phyloP scores from a whole-genome alignment of 805 yeast genomes.

The Cyberlindnera mycetangii region DNA sequence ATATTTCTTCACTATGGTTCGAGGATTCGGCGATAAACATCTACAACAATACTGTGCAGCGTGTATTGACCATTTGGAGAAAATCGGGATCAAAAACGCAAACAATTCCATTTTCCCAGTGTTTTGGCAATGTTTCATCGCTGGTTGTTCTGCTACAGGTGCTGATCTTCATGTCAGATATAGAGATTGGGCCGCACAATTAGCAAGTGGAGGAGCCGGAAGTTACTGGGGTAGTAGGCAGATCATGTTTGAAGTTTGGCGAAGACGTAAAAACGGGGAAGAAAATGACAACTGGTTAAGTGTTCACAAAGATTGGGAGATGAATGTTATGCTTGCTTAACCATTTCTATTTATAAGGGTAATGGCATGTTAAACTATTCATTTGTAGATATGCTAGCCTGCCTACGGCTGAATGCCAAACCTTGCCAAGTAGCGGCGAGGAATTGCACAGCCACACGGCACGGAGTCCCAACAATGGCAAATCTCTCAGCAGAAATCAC shows the following conservation, averaged over 20 bases:
- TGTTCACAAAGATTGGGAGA: constrained; percentile 80
- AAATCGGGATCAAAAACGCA: constrained; percentile 51
- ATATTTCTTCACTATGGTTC: constrained; percentile 65
- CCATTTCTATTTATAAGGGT: too few relatives aligned
- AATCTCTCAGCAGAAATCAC: too few relatives aligned
- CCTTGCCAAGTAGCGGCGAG: too few relatives aligned
- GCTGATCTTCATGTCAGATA: constrained; percentile 58
- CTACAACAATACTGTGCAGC: constrained; percentile 61
- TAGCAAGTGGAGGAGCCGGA: constrained; percentile 59
- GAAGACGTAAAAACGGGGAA: constrained; percentile 60
- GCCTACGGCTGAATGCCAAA: too few relatives aligned
- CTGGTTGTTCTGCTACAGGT: constrained; percentile 76
- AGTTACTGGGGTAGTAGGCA: constrained; percentile 85
- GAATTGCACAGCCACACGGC: too few relatives aligned
- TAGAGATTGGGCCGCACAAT: constrained; percentile 57
- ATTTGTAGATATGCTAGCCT: too few relatives aligned
- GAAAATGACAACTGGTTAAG: constrained; percentile 71
- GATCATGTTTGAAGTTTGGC: constrained; percentile 84
- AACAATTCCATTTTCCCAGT: constrained; percentile 66
- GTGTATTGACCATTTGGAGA: constrained; percentile 61
- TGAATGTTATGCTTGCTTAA: constrained; percentile 64
- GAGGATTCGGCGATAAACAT: constrained; percentile 49
- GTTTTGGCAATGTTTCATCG: constrained; percentile 87
- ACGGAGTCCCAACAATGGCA: too few relatives aligned
- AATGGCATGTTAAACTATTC: too few relatives aligned